These are phyloP conservation scores for Candida vaughaniae DNA, from an alignment of 805 yeast species.

Conservation along the genomic window DNA sequence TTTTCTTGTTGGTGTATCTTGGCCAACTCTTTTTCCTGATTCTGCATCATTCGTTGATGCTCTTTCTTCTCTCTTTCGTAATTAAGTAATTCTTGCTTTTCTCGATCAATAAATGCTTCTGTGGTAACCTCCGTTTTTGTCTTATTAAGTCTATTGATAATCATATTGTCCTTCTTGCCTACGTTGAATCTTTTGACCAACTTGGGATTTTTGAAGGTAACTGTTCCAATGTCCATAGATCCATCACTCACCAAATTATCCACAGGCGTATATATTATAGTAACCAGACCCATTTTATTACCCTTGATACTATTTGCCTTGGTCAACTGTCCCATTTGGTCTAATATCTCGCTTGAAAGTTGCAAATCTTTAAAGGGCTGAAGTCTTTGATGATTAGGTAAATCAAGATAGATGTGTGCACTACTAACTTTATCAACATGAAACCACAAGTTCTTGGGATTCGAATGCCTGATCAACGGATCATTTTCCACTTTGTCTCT, in stretches of 20 bases:
- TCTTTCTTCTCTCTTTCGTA: conserved; percentile 41
- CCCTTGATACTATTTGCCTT: conserved; percentile 78
- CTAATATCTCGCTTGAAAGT: conserved; percentile 45
- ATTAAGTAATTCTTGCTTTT: conserved; percentile 27
- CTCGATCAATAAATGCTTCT: conserved; percentile 40
- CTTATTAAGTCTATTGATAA: conserved; percentile 62
- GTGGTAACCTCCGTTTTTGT: conserved; percentile 58
- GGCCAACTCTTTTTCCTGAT: conserved; percentile 32
- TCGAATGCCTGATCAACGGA: conserved; percentile 56
- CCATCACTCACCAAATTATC: conserved; percentile 64
- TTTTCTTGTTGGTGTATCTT: conserved; percentile 39
- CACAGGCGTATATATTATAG: conserved; percentile 74
- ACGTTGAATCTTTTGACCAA: conserved; percentile 54
- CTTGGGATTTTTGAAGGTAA: conserved; percentile 62
- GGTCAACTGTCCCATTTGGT: conserved; percentile 62
- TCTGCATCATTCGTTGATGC: conserved; percentile 29
- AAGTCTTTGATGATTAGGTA: conserved; percentile 21
- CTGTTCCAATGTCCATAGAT: conserved; percentile 78
- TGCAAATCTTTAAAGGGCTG: conserved; percentile 37
- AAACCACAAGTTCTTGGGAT: conserved; percentile 72
- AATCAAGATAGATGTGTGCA: conserved; percentile 73
- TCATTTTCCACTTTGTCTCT: conserved; percentile 68
- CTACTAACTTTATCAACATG: conserved; percentile 76
- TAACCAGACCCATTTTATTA: conserved; percentile 63
- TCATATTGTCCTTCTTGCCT: conserved; percentile 54